A percentile compares a stretch with the other conserved stretches of the same genome.
Evolutionary conservation across 495 filamentous ascomycete genomes (phyloP).

Genomic region (Staphylotrichum tortipilum): DNA sequence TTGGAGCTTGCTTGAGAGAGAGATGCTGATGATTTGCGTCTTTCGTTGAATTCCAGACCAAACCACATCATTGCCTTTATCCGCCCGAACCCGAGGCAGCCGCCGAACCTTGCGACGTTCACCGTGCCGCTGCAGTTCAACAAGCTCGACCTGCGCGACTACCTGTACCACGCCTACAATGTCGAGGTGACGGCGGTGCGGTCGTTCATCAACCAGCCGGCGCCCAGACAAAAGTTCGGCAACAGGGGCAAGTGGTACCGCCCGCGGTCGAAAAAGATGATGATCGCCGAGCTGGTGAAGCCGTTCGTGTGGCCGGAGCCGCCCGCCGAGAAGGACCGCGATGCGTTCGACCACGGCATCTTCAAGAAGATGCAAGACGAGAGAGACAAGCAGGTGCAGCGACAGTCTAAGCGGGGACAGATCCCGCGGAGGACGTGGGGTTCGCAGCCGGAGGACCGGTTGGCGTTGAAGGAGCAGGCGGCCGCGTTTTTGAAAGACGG

Average conservation of each 20-base stretch:
- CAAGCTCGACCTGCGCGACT: conserved; percentile 88
- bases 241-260: conserved; percentile 42
- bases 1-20: background rate
- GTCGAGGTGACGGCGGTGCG: conserved; percentile 60
- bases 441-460: conserved; percentile 9
- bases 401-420: conserved; percentile 23
- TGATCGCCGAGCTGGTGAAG: conserved; percentile 76
- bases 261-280: conserved; percentile 67
- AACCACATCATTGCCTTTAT: conserved; percentile 68
- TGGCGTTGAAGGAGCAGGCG: conserved; percentile 24
- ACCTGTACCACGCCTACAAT: conserved; percentile 68
- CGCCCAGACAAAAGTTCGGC: conserved; percentile 43
- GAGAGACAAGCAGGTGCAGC: conserved; percentile 39
- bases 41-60: conserved; percentile 50
- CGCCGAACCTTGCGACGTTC: conserved; percentile 73
- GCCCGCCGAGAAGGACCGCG: conserved; percentile 43
- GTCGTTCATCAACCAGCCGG: conserved; percentile 66
- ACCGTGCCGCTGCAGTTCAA: conserved; percentile 77
- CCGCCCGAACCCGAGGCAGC: conserved; percentile 55
- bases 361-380: conserved; percentile 14
- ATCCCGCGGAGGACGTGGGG: conserved; percentile 14
- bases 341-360: conserved; percentile 24
- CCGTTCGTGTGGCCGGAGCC: conserved; percentile 77
- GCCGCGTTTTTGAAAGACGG: conserved; percentile 26
- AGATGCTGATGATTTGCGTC: background rate